Evolutionary conservation across 164 flowering plant genomes (phyloP).

Genomic region (Berberis vulgaris): DNA sequence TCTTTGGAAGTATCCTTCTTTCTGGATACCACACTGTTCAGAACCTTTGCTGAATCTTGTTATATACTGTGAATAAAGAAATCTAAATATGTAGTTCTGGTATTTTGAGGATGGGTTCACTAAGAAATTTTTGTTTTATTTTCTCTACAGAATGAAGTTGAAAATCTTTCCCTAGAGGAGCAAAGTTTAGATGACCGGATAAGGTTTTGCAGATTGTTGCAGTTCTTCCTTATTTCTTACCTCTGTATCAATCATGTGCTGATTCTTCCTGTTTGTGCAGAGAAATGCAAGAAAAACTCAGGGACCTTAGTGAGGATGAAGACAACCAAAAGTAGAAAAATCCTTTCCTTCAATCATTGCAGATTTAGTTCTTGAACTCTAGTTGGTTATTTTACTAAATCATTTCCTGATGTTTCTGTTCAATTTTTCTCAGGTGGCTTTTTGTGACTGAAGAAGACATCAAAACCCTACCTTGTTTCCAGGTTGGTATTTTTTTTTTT

Average conservation of each 20-base stretch:
- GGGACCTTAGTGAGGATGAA: constrained; percentile 85
- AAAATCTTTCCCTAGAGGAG: constrained; percentile 69
- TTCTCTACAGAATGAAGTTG: constrained; percentile 67
- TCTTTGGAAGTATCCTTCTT: neutral
- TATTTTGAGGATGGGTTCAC: too few species aligned
- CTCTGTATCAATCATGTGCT: constrained; percentile 10
- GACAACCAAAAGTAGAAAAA: constrained; percentile 57
- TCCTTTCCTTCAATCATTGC: neutral
- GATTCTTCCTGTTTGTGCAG: constrained; percentile 35
- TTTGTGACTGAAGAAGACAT: constrained; percentile 96
- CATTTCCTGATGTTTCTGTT: neutral
- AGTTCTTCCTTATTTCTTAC: neutral
- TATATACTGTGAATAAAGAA: too few species aligned
- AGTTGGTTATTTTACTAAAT: neutral
- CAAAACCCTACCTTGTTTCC: constrained; percentile 82
- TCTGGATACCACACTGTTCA: neutral
- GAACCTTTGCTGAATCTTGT: too few species aligned
- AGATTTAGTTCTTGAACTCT: neutral
- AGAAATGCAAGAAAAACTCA: constrained; percentile 83
- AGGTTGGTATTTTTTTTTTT: constrained; percentile 33
- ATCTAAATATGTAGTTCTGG: too few species aligned
- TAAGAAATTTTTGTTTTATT: neutral
- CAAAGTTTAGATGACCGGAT: constrained; percentile 57
- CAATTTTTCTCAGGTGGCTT: constrained; percentile 55
- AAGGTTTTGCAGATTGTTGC: constrained; percentile 25